Base-by-base conservation (phyloP, 495 filamentous ascomycete genomes). In the Pyronema domesticum region DNA sequence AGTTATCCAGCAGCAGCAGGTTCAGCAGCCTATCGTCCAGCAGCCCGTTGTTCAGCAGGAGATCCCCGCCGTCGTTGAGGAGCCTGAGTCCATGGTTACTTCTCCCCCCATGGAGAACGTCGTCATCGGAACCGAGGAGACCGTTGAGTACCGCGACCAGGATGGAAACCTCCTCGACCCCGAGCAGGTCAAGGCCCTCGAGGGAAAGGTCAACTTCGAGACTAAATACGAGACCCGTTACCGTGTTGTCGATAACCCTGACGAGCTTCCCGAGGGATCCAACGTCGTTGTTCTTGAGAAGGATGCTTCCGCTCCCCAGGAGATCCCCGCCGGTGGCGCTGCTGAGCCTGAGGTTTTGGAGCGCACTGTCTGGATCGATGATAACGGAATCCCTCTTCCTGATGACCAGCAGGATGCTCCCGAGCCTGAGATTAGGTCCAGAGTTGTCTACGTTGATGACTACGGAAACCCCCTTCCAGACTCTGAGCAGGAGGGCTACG, bases 71-170 rank as follows among this genome's bases (percentile, higher is more conserved):
- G 60, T 35, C 59, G 60, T 51, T 63, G 60, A 15, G 53, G 56
- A 13, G 61, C 68, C 43, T 59, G 47, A 50, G 23, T 34, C 47
- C 17, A 34, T 50, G 18, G 36, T 50, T 19, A 50, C 47, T 8
- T 13, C 23, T 11, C 47, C 11, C 13, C 9, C 47, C 7, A 11
- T 9, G 30, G 45, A 42, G 11, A 42, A 19, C 11, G 50, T 15
- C 10, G 37, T 53, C 34, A 37, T 53, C 7, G 36, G 19, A 10
- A 43, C 35, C 11, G 83, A 94, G 66, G 87, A 95, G 65, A 82
- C 81, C 56, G 74, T 95, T 56, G 91, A 98, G 69, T 98, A 94
- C 69, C 81, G 91, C 43, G 91, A 98, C 65, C 86, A 96, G 65
- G 72, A 94, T 58, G 91, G 91, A 49, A 94, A 95, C 60, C 61